These are phyloP conservation scores for Vigna trinervia DNA, from an alignment of 306 rosid species.

Conservation along the genomic window DNA sequence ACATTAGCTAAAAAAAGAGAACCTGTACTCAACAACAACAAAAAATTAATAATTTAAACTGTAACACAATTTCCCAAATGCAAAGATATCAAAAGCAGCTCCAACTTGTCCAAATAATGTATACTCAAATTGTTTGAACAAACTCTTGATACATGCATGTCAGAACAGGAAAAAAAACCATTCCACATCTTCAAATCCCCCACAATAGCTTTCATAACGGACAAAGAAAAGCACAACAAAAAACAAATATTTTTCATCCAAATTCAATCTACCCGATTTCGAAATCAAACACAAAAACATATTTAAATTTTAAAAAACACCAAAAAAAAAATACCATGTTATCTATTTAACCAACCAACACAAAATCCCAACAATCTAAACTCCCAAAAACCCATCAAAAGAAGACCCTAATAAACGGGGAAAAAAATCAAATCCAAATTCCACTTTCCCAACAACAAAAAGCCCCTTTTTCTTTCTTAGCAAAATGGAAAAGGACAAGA, in stretches of 20 bases:
- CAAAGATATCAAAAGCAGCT: background rate
- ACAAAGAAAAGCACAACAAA: background rate
- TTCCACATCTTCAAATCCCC: slow-evolving; percentile 1
- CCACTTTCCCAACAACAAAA: background rate
- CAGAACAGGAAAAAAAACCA: background rate
- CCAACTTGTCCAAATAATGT: slow-evolving; percentile 9
- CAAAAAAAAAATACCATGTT: background rate
- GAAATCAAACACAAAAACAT: slow-evolving; percentile 4
- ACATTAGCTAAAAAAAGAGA: background rate
- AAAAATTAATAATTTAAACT: background rate
- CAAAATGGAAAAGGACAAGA: background rate
- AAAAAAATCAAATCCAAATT: background rate
- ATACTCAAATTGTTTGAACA: slow-evolving; percentile 4
- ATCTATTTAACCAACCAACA: slow-evolving; percentile 2
- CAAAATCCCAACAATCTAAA: background rate
- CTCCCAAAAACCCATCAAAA: background rate
- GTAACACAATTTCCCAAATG: slow-evolving; percentile 5
- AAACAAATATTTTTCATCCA: slow-evolving; percentile 10
- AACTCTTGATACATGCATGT: slow-evolving; percentile 23
- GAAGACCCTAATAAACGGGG: background rate
- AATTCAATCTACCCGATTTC: slow-evolving; percentile 7
- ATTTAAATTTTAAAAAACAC: background rate
- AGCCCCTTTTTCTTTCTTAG: background rate
- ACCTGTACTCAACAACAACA: background rate
- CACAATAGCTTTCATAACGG: background rate